These are phyloP conservation scores for Hypoxylon perforatum DNA, from an alignment of 495 filamentous ascomycete species.

Conservation along the genomic window DNA sequence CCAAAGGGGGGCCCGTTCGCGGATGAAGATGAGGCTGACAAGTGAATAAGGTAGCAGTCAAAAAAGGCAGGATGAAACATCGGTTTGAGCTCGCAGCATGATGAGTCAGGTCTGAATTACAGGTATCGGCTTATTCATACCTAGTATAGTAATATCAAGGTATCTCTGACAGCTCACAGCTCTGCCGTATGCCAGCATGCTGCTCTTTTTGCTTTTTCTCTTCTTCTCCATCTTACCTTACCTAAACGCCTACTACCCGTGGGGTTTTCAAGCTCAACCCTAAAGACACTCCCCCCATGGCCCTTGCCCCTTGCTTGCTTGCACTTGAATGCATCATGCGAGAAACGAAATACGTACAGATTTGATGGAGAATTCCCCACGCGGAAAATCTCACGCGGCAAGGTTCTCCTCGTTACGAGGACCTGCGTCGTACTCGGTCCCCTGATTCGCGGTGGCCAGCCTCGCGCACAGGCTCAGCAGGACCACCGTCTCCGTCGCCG, in stretches of 20 bases:
- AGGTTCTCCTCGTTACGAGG: conserved; percentile 59
- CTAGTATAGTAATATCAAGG: conserved; percentile 33
- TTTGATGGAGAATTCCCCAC: background rate
- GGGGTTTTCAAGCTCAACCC: conserved; percentile 17
- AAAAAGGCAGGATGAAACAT: background rate
- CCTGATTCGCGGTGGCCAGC: conserved; percentile 78
- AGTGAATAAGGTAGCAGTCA: no score
- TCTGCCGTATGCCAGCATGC: conserved; percentile 25
- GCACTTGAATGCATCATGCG: conserved; percentile 1
- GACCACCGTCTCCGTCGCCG: conserved; percentile 96
- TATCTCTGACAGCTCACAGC: conserved; percentile 32
- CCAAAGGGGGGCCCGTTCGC: no score
- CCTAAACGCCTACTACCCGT: conserved; percentile 37
- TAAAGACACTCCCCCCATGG: conserved; percentile 10
- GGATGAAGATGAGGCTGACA: no score
- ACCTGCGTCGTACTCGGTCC: conserved; percentile 65
- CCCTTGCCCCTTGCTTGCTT: no score
- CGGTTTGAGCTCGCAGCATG: background rate
- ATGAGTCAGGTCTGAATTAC: background rate
- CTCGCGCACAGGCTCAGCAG: conserved; percentile 85
- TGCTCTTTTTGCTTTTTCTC: no score
- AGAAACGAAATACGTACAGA: background rate
- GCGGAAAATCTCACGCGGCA: conserved; percentile 30
- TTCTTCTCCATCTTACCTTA: no score
- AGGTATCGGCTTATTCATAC: conserved; percentile 16